Percentiles rank a stretch among this genome's conserved stretches.
These are phyloP conservation scores for Russula ochroleuca DNA, from an alignment of 768 basidiomycete genomes.

Conservation along the genomic window DNA sequence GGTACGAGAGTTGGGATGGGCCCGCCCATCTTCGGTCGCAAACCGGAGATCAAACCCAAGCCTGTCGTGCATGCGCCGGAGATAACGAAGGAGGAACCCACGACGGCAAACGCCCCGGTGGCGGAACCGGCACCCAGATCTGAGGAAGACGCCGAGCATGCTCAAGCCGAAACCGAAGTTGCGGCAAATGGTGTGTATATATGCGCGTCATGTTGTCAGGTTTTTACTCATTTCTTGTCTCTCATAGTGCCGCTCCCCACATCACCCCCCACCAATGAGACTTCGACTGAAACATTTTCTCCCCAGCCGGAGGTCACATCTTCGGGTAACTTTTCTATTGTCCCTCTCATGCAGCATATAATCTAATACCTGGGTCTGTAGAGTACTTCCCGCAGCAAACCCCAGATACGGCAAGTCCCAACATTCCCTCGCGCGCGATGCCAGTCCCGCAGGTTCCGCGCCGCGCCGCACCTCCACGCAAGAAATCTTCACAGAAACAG, in stretches of 20 bases:
- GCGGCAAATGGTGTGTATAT: slow-evolving; percentile 19
- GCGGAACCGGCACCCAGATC: slow-evolving; percentile 17
- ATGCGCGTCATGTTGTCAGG: not conserved
- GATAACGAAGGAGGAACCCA: slow-evolving; percentile 26
- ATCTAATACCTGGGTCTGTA: not conserved
- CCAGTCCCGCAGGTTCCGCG: slow-evolving; percentile 38
- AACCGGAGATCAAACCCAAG: slow-evolving; percentile 40
- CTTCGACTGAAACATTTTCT: not conserved
- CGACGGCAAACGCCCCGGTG: slow-evolving; percentile 11
- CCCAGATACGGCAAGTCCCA: slow-evolving; percentile 11
- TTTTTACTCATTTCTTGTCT: not conserved
- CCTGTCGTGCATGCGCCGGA: slow-evolving; percentile 28
- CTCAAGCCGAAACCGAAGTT: not conserved
- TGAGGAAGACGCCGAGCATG: slow-evolving; percentile 18
- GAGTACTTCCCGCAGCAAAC: slow-evolving; percentile 17
- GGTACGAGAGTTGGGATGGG: slow-evolving; percentile 80
- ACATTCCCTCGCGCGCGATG: slow-evolving; percentile 28
- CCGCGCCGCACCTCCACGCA: slow-evolving; percentile 37
- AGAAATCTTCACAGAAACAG: slow-evolving; percentile 22
- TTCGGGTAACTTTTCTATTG: slow-evolving; percentile 5
- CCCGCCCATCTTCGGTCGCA: slow-evolving; percentile 63
- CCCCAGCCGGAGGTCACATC: slow-evolving; percentile 1
- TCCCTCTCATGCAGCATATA: not conserved
- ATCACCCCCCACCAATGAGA: slow-evolving; percentile 7
- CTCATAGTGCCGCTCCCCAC: slow-evolving; percentile 10